Evolutionary conservation across 2,329 filamentous ascomycete genomes (phyloP), one percentile per base, ranked within the genome.

Genomic region (Aspergillus quadrilineatus): DNA sequence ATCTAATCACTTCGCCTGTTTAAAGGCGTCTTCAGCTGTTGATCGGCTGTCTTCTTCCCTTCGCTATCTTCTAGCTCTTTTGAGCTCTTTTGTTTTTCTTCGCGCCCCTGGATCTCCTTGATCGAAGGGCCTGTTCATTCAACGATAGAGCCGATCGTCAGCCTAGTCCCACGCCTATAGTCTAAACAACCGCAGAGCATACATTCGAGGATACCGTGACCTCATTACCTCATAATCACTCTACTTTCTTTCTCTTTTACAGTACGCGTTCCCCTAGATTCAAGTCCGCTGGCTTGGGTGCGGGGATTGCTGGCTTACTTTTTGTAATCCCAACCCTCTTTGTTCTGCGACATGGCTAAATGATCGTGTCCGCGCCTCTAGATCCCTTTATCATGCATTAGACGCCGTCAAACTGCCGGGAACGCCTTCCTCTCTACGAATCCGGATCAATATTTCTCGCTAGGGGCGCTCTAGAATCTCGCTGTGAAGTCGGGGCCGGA

Each of bases 341-440:
- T 54, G 36, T 54, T 48, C 44, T 36, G 15, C 39, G n/a, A 28
- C 44, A 45, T 34, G 15, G 39, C 46, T 55, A 39, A 55, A 45
- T 8, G 14, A 12, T 37, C 15, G 22, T 34, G 6, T 9, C 41
- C 30, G n/a, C 17, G 12, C 4, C n/a, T 29, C 39, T 48, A 55
- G 34, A 50, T 36, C 22, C 42, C 15, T 42, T 36, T 37, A 57
- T 50, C 39, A 61, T 61, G 59, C 54, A 61, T 59, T 61, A 54
- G 43, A 49, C 22, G 22, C 22, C 34, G 39, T 32, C 36, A 22
- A 51, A n/a, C 39, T 17, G 12, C 29, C 30, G 28, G 17, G 30
- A 36, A 22, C 43, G 26, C 28, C 22, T 37, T 36, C 36, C 22
- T 50, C 47, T 30, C 43, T 53, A 12, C 45, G 14, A 29, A 15